Evolutionary conservation across 2,329 filamentous ascomycete genomes (phyloP).

Genomic region (Talaromyces sp.): DNA sequence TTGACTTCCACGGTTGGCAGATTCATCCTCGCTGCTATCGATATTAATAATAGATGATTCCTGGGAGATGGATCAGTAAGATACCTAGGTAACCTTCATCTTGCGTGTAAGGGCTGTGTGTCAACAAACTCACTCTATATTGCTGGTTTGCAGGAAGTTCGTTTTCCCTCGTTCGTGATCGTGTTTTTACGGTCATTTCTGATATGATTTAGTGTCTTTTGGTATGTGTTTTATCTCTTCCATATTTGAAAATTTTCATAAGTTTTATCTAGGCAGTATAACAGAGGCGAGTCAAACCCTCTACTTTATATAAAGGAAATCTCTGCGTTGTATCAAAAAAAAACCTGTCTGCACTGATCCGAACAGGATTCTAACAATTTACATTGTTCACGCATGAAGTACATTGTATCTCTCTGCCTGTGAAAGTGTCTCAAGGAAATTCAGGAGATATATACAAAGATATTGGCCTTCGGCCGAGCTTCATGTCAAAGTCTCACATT

Average conservation of each 20-base stretch:
- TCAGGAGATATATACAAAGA: background rate
- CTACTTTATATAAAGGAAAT: background rate
- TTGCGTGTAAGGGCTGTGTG: background rate
- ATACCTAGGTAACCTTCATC: background rate
- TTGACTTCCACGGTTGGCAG: no score
- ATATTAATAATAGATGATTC: background rate
- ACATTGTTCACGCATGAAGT: background rate
- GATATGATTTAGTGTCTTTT: background rate
- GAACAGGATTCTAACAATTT: no score
- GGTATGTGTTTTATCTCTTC: background rate
- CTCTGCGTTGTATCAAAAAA: background rate
- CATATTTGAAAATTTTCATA: background rate
- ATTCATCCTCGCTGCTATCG: background rate
- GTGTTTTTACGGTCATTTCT: background rate
- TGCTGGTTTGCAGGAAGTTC: background rate
- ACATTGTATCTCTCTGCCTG: background rate
- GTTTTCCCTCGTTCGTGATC: no score
- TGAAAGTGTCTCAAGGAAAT: background rate
- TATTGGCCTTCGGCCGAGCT: background rate
- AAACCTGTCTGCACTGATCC: background rate
- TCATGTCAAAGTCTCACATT: background rate
- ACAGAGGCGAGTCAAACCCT: background rate
- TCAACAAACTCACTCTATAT: background rate
- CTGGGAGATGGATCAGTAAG: background rate
- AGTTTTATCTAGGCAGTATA: background rate